Evolutionary conservation across 1,139 yeast species (phyloP), one percentile per base, ranked within the genome.

Genomic region (Saccharomycopsis hybrid): DNA sequence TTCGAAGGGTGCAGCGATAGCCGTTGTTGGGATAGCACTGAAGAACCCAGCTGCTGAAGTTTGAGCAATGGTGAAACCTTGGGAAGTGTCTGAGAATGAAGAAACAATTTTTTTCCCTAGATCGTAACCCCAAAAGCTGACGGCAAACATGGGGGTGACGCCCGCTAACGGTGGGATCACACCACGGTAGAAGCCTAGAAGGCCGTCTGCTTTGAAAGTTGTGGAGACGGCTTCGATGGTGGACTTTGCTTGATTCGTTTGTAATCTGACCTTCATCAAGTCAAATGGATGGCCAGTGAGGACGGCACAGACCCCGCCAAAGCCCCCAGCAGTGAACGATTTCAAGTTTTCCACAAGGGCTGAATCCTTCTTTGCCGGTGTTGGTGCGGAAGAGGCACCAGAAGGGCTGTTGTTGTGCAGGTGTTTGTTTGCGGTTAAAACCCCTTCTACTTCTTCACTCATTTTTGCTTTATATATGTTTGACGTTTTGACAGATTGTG

Each of bases 61-160:
- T 62, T 90, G 88, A 1, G 70, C 75, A 57, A 85, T 80, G 31
- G 83, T 65, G 59, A 88, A 76, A 11, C 37, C 46, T 1, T 77
- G 76, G 5, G 76, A 67, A 47, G 65, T 62, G 4, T 69, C 59
- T 9, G 38, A 25, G 32, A 51, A 56, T 11, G 48, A 53, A 1
- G 74, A 58, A 3, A 90, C 95, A 8, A 90, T 54, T 56, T 80
- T 78, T 69, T 89, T 89, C 55, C 97, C 97, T 51, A 88, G 73
- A 62, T 89, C 97, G 68, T 92, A 92, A 63, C 97, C 97, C 97
- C 97, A 90, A 72, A 92, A 92, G 1, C 96, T 86, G 35, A 92
- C 94, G 8, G 97, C 97, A 72, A 92, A 92, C 88, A 92, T 92
- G 40, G 98, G 98, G 0, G 97, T 92, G 31, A 92, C 97, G 33